These are phyloP conservation scores for Serendipita sp. DNA, from an alignment of 768 basidiomycete genomes.

Conservation along the genomic window DNA sequence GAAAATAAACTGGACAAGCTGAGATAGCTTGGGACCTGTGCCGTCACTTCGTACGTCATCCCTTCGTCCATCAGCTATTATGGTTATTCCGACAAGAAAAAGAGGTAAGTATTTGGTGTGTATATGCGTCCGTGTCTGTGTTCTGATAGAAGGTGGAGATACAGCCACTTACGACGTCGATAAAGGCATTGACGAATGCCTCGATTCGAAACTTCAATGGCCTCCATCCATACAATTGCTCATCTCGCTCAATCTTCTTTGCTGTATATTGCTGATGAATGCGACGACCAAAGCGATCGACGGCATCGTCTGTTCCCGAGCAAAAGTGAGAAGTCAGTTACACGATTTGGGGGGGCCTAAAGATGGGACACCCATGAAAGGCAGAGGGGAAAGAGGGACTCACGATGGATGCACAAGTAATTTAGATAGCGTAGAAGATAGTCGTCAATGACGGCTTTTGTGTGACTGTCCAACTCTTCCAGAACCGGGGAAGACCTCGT, in stretches of 20 bases:
- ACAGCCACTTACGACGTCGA: background rate
- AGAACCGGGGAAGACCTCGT: background rate
- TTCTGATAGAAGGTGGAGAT: too few species aligned
- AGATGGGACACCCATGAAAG: too few species aligned
- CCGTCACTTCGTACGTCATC: background rate
- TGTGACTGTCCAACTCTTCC: background rate
- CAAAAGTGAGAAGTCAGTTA: background rate
- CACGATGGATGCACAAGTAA: background rate
- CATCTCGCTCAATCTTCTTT: background rate
- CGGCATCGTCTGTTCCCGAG: background rate
- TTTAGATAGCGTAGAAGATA: conserved; percentile 3
- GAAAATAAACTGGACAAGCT: background rate
- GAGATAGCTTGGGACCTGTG: background rate
- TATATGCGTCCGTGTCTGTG: background rate
- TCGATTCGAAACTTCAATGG: conserved; percentile 3
- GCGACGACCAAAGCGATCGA: background rate
- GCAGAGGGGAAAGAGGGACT: background rate
- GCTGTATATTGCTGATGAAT: background rate
- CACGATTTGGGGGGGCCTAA: too few species aligned
- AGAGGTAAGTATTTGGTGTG: background rate
- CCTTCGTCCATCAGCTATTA: background rate
- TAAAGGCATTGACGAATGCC: background rate
- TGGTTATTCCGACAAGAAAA: background rate
- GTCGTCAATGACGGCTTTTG: background rate
- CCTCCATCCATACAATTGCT: conserved; percentile 3